Conservation (phyloP, 139 green algal genomes). For the Astrephomene gubernaculifera region DNA sequence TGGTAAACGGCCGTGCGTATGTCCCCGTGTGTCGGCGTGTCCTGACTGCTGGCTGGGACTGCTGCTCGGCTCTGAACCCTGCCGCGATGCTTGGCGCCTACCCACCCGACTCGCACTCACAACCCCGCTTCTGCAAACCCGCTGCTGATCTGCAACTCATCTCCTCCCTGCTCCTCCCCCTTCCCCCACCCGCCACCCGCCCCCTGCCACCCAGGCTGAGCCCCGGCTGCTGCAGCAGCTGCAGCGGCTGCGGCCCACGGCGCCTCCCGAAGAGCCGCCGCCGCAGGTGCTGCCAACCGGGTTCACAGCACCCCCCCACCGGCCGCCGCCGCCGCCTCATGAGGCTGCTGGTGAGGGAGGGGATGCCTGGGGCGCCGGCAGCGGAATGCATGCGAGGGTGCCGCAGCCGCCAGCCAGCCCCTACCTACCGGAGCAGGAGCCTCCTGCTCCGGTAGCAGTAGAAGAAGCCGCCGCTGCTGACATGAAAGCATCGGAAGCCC, state of each 20-base stretch:
- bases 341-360: no score
- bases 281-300: not conserved
- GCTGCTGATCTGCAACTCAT: not conserved
- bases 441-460: not conserved
- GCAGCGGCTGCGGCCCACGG: not conserved
- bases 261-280: not conserved
- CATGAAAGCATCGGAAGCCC: not conserved
- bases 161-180: not conserved
- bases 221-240: constrained; percentile 23
- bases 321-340: not conserved
- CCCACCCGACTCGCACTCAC: not conserved
- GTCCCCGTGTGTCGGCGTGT: not conserved
- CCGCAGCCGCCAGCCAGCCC: not conserved
- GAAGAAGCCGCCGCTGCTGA: not conserved
- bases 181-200: not conserved
- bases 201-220: not conserved
- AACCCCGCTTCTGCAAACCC: not conserved
- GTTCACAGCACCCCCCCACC: not conserved
- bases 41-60: not conserved
- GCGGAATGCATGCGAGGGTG: no score
- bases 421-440: not conserved
- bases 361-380: no score
- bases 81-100: not conserved
- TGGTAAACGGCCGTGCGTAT: no score
- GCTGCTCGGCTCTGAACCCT: not conserved